phyloP scores from a whole-genome alignment of 2,329 filamentous ascomycete genomes.

The Botrytis elliptica region DNA sequence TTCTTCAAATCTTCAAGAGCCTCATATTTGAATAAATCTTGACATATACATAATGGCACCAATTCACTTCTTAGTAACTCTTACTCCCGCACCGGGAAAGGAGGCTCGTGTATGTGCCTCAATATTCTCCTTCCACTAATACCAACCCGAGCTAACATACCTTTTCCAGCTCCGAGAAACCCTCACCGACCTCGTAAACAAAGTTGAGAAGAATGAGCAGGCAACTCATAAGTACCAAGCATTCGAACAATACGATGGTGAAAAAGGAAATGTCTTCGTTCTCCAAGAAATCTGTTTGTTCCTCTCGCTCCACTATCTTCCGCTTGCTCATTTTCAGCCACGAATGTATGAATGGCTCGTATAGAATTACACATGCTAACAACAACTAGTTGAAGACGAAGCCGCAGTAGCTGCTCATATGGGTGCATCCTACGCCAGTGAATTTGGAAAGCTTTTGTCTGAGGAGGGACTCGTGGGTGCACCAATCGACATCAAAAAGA shows the following conservation, averaged over 20 bases:
- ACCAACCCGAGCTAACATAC: background rate
- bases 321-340: background rate
- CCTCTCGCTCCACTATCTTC: background rate
- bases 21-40: background rate
- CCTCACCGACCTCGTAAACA: background rate
- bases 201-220: slow-evolving; percentile 6
- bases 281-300: slow-evolving; percentile 13
- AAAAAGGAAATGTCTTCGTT: slow-evolving; percentile 14
- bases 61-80: slow-evolving; percentile 16
- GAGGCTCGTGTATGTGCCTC: slow-evolving; percentile 26
- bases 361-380: background rate
- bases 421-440: background rate
- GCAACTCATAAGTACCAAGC: background rate
- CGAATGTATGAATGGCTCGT: background rate
- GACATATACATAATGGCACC: background rate
- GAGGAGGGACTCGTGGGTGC: slow-evolving; percentile 9
- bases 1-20: background rate
- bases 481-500: slow-evolving; percentile 4
- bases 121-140: background rate
- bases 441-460: background rate
- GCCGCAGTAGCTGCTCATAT: background rate
- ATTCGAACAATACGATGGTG: slow-evolving; percentile 13
- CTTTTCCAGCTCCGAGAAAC: slow-evolving; percentile 11
- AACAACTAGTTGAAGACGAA: slow-evolving; percentile 4
- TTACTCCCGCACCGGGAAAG: slow-evolving; percentile 30